phyloP scores from a whole-genome alignment of 108 stramenopile species.

The Nannochloropsis oceanica region DNA sequence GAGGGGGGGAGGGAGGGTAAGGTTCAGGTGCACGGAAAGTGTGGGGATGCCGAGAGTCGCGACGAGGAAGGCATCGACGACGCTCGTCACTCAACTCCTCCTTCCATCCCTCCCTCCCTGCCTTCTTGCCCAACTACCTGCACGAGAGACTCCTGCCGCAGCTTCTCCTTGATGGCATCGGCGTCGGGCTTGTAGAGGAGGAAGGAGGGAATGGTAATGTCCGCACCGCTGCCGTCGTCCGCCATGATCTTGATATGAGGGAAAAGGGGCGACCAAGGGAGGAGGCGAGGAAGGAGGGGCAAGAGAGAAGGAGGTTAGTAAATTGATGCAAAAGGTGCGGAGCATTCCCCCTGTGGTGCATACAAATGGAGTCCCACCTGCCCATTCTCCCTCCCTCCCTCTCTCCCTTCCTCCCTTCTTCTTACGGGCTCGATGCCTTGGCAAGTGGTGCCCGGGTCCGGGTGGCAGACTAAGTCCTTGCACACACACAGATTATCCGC shows the following conservation, averaged over 20 bases:
- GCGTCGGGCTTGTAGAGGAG: slow-evolving; percentile 52
- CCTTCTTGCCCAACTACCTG: background rate
- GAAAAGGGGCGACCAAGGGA: slow-evolving; percentile 15
- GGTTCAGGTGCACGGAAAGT: background rate
- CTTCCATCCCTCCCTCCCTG: background rate
- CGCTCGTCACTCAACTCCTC: background rate
- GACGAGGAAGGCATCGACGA: background rate
- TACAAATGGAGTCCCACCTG: background rate
- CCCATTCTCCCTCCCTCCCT: background rate
- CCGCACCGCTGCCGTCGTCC: slow-evolving; percentile 78
- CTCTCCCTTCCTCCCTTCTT: background rate
- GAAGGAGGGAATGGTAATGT: slow-evolving; percentile 76
- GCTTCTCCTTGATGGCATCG: background rate
- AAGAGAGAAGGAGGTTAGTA: too few species aligned
- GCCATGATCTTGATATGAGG: slow-evolving; percentile 58
- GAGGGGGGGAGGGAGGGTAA: background rate
- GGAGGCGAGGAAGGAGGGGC: too few species aligned
- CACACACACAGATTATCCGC: slow-evolving; percentile 80
- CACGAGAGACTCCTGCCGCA: background rate
- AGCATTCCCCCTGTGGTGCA: too few species aligned
- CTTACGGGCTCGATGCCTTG: background rate
- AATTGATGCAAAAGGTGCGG: background rate
- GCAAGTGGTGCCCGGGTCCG: background rate
- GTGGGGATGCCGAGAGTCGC: too few species aligned
- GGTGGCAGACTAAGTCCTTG: slow-evolving; percentile 12